Conservation (phyloP, 257 asterid species). For the Echium plantagineum region DNA sequence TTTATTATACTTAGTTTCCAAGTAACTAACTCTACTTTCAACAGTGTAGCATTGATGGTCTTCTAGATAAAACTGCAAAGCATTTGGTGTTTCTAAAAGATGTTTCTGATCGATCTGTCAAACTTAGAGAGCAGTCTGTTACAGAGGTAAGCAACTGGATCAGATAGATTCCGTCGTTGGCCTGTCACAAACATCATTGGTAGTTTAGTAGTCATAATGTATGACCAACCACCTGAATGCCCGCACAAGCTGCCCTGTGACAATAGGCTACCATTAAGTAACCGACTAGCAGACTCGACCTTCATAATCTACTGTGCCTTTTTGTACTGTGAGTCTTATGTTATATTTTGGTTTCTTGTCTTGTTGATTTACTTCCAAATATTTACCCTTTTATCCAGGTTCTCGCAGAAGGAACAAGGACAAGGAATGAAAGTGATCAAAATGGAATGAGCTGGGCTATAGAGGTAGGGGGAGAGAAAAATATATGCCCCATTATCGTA, state of each 20-base stretch:
- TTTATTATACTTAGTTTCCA: conserved; percentile 1
- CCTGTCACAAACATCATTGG: not conserved
- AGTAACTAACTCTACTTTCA: not conserved
- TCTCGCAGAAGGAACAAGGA: conserved; percentile 29
- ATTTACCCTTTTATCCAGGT: conserved; percentile 7
- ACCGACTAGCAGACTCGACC: too few species aligned
- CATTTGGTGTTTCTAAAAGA: conserved; percentile 70
- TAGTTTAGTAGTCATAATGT: too few species aligned
- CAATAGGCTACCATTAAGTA: too few species aligned
- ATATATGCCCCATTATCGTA: conserved; percentile 63
- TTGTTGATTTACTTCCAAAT: not conserved
- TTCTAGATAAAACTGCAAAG: conserved; percentile 75
- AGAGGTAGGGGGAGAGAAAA: conserved; percentile 50
- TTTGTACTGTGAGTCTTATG: too few species aligned
- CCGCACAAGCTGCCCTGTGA: too few species aligned
- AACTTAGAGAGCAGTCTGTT: conserved; percentile 36
- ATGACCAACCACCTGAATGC: too few species aligned
- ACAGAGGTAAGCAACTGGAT: conserved; percentile 32
- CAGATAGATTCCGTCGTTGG: not conserved
- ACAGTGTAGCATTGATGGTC: conserved; percentile 98
- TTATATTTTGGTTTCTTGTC: too few species aligned
- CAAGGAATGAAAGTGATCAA: conserved; percentile 23
- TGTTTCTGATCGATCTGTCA: conserved; percentile 63
- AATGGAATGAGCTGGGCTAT: conserved; percentile 90
- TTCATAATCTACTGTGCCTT: too few species aligned